Evolutionary conservation across 2,329 filamentous ascomycete species (phyloP).

Genomic region (Sporothrix phasma): DNA sequence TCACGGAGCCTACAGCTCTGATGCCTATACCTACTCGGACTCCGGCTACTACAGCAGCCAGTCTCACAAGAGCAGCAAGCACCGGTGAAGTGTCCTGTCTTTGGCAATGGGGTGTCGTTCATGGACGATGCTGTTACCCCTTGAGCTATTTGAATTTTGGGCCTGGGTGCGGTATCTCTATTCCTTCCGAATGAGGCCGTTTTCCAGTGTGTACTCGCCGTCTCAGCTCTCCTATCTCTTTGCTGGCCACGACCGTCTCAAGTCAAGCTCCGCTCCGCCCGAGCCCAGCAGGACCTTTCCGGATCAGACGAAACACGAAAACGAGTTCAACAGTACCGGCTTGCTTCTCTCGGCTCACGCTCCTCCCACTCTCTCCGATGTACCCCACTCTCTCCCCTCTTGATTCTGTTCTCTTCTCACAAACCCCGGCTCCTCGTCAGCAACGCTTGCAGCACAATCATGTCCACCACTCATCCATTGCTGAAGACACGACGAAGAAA

Average conservation of each 20-base stretch:
- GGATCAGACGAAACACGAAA: not conserved
- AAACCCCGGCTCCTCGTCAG: not conserved
- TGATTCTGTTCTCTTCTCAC: not conserved
- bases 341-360: not conserved
- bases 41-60: slow-evolving; percentile 44
- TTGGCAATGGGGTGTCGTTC: slow-evolving; percentile 37
- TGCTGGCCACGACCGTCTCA: slow-evolving; percentile 34
- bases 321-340: not conserved
- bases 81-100: slow-evolving; percentile 46
- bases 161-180: slow-evolving; percentile 41
- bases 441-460: not conserved
- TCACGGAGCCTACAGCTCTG: slow-evolving; percentile 31
- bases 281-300: not conserved
- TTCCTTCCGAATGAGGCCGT: slow-evolving; percentile 32
- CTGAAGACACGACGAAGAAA: slow-evolving; percentile 15
- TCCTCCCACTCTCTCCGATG: not conserved
- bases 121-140: slow-evolving; percentile 30
- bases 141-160: slow-evolving; percentile 35
- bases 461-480: slow-evolving; percentile 4
- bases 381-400: not conserved
- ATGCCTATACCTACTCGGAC: slow-evolving; percentile 39
- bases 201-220: slow-evolving; percentile 30
- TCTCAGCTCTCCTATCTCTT: slow-evolving; percentile 42
- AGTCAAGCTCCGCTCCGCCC: slow-evolving; percentile 31
- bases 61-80: slow-evolving; percentile 35